Evolutionary conservation across 306 rosid species (phyloP).

Genomic region (Acacia crassicarpa): DNA sequence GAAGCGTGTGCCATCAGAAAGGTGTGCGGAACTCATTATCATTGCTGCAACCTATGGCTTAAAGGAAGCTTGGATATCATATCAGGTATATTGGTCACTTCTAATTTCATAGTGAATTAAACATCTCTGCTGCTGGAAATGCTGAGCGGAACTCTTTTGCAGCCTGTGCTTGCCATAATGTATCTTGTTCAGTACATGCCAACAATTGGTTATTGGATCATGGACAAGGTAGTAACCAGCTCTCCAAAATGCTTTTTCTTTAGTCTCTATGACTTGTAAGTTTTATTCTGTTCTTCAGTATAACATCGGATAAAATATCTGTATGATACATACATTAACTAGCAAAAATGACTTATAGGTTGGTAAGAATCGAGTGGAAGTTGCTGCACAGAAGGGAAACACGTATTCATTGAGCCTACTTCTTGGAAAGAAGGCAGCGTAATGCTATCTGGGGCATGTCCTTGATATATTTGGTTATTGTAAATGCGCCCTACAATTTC

Average conservation of each 20-base stretch:
- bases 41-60: conserved; percentile 87
- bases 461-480: background rate
- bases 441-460: conserved; percentile 6
- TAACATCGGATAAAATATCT: background rate
- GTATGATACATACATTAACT: conserved; percentile 11
- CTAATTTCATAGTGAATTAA: background rate
- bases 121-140: background rate
- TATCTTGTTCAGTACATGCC: conserved; percentile 93
- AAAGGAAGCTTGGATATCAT: conserved; percentile 96
- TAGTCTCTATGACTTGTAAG: background rate
- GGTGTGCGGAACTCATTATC: conserved; percentile 84
- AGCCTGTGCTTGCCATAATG: conserved; percentile 93
- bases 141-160: conserved; percentile 31
- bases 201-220: conserved; percentile 81
- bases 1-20: conserved; percentile 86
- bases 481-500: background rate
- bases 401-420: conserved; percentile 74
- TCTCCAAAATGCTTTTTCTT: conserved; percentile 1
- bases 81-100: conserved; percentile 64
- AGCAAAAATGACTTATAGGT: conserved; percentile 46
- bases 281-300: background rate
- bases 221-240: conserved; percentile 77
- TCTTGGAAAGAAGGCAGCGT: conserved; percentile 68
- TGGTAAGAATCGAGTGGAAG: conserved; percentile 81
- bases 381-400: conserved; percentile 73